Base-by-base conservation (phyloP, 2,329 filamentous ascomycete genomes). In the Orbilia brochopaga region DNA sequence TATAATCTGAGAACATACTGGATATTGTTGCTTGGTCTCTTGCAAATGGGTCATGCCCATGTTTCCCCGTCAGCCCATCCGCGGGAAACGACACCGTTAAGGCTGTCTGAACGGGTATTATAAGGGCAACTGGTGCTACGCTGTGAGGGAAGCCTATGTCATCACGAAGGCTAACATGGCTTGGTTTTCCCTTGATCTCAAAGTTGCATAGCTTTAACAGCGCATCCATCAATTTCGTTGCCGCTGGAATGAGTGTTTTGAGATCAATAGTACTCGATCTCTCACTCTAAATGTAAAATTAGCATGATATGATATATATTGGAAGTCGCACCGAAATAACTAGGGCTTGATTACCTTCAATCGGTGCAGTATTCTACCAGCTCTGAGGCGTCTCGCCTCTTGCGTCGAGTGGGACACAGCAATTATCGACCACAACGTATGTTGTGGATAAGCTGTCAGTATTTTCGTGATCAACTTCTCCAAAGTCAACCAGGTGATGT, bases 351-450 rank as follows among this genome's bases (percentile, higher is more conserved):
- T 23, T 69, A 73, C 80, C 66, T 78, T 78, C 21, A 83, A 75
- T 61, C 80, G 81, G 32, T 77, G 77, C 48, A 83, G 70, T 2
- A 83, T 79, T 17, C 70, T 75, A 35, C 75, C 74, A 2, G 86
- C 87, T 66, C 86, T 82, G 6, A 80, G 80, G 1, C 83, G 82
- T 67, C 93, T 86, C 59, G 93, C 89, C 13, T 84, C 83, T 72
- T 91, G 88, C 32, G 85, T 90, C 0, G 91, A 90, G 65, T 93
- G 93, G 76, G 92, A 88, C 50, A 97, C 88, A 7, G 92, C 91
- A 60, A 97, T 85, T 37, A 99, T 81, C 76, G 89, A 90, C 95
- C 94, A 99, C 24, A 97, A 80, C 0, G 92, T 89, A 79, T 99
- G 94, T 72, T 90, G 91, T 0, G 94, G 93, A 79, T 97, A 90